phyloP scores from a whole-genome alignment of 2,329 filamentous ascomycete genomes.

The Cylindrodendrum hubeiense region DNA sequence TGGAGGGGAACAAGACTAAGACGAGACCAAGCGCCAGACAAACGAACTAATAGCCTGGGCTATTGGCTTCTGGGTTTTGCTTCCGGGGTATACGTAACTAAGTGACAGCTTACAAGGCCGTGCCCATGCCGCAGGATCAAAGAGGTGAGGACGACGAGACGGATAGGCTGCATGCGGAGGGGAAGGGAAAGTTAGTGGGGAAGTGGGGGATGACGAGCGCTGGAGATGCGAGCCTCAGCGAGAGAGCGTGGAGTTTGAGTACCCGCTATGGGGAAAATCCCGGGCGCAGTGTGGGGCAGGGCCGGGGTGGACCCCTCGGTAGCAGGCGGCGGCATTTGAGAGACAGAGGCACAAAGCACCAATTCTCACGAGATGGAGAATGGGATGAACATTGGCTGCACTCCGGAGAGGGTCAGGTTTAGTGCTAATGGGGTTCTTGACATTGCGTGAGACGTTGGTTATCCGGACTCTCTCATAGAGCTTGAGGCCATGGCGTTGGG shows the following conservation, averaged over 20 bases:
- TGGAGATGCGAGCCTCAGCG: not conserved
- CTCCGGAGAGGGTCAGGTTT: no score
- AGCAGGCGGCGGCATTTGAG: constrained; percentile 37
- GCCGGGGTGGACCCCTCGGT: constrained; percentile 26
- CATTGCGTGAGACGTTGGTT: no score
- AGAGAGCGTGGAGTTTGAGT: no score
- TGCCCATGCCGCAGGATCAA: not conserved
- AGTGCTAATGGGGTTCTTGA: no score
- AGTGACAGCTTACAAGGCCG: not conserved
- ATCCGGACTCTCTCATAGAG: no score
- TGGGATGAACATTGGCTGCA: no score
- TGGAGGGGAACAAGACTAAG: not conserved
- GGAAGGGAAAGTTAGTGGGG: constrained; percentile 13
- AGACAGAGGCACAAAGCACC: not conserved
- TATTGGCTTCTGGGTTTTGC: not conserved
- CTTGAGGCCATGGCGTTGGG: not conserved
- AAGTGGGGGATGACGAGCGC: constrained; percentile 8
- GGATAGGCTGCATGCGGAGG: not conserved
- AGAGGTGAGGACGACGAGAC: not conserved
- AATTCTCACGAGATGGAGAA: no score
- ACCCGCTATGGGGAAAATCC: not conserved
- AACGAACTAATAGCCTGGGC: not conserved
- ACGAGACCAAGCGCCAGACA: not conserved
- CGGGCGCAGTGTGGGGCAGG: not conserved
- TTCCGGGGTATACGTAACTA: not conserved